Evolutionary conservation across 345 rosid species (phyloP).

Genomic region (Aquilaria sinensis): DNA sequence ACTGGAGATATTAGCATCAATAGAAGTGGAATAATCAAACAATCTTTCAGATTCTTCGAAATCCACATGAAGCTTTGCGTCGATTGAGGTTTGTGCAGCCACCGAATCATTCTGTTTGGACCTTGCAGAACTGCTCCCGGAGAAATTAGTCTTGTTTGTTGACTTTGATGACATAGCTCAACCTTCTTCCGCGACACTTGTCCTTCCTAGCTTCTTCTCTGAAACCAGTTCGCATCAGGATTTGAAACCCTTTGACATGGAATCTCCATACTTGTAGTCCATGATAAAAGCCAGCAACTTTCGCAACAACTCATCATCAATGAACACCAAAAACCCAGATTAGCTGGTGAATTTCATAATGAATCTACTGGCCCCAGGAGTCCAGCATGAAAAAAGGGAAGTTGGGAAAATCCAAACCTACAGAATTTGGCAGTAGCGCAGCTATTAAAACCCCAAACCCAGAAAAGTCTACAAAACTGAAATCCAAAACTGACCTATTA

Average conservation of each 20-base stretch:
- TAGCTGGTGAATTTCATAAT: conserved; percentile 5
- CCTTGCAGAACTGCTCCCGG: conserved; percentile 49
- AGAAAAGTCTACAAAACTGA: too few relatives aligned
- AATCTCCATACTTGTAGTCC: conserved; percentile 6
- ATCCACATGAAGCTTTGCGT: conserved; percentile 59
- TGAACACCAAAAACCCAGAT: conserved; percentile 1
- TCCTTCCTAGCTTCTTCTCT: conserved; percentile 8
- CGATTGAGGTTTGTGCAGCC: conserved; percentile 61
- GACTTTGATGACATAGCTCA: conserved; percentile 51
- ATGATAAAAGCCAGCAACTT: conserved; percentile 5
- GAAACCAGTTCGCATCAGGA: not conserved
- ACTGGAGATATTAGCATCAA: conserved; percentile 43
- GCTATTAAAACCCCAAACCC: too few relatives aligned
- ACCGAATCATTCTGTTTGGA: conserved; percentile 41
- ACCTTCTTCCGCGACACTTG: conserved; percentile 13
- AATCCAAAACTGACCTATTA: too few relatives aligned
- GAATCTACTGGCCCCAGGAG: conserved; percentile 33
- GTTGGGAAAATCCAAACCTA: not conserved
- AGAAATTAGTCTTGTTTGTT: conserved; percentile 31
- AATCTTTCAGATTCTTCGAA: conserved; percentile 56
- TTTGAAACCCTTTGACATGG: conserved; percentile 8
- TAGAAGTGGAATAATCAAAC: conserved; percentile 67
- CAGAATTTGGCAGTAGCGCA: too few relatives aligned
- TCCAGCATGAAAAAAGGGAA: conserved; percentile 6
- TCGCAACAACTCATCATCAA: conserved; percentile 17